Conservation (phyloP, 768 basidiomycete species). For the Lactarius quietus region DNA sequence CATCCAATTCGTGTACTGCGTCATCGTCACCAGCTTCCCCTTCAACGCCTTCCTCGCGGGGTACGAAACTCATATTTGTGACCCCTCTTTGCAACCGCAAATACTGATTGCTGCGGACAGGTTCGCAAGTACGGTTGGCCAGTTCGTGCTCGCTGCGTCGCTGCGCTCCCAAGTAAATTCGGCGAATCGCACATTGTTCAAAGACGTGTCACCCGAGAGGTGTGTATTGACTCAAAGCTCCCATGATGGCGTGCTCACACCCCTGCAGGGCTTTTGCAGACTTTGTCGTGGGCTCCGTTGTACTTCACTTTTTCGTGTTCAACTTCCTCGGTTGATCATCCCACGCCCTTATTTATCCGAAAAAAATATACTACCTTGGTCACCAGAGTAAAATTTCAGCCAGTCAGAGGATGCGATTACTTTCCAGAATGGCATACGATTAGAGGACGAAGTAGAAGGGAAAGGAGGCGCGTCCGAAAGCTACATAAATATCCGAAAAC, state of each 20-base stretch:
- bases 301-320: slow-evolving; percentile 97
- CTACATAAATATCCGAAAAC: not conserved
- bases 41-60: slow-evolving; percentile 97
- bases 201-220: slow-evolving; percentile 91
- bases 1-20: slow-evolving; percentile 87
- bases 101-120: slow-evolving; percentile 39
- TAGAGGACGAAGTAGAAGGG: not conserved
- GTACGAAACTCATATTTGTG: slow-evolving; percentile 45
- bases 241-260: not conserved
- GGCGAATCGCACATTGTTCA: slow-evolving; percentile 76
- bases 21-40: slow-evolving; percentile 88
- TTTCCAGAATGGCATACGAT: not conserved
- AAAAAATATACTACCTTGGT: too few species aligned
- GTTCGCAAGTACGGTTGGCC: slow-evolving; percentile 90
- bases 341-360: not conserved
- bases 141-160: slow-evolving; percentile 93
- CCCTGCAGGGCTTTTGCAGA: slow-evolving; percentile 87
- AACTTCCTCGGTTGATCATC: slow-evolving; percentile 83
- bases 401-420: not conserved
- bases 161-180: slow-evolving; percentile 91
- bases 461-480: slow-evolving; percentile 1
- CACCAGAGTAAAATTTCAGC: not conserved
- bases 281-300: slow-evolving; percentile 90
- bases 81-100: not conserved
- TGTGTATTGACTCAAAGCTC: slow-evolving; percentile 37